Percentiles rank a stretch among this genome's conserved stretches.
Evolutionary conservation across 116 monocot species (phyloP).

Genomic region (Trichopus zeylanicus): DNA sequence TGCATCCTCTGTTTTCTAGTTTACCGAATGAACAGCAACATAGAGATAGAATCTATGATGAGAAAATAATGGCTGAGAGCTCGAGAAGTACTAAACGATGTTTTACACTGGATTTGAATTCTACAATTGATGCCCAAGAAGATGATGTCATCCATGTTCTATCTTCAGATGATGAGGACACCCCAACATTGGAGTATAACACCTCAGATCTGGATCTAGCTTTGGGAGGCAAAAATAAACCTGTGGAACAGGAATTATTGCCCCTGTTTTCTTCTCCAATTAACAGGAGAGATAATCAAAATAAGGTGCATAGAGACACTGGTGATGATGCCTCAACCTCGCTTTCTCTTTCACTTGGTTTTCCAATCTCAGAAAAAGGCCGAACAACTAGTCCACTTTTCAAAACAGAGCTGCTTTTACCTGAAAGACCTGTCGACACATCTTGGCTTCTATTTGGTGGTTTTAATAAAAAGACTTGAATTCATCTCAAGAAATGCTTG

Average conservation of each 20-base stretch:
- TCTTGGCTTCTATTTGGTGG: conserved; percentile 49
- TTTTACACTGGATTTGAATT: conserved; percentile 19
- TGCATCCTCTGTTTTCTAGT: conserved; percentile 14
- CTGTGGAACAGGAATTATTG: conserved; percentile 1
- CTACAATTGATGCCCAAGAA: conserved; percentile 4
- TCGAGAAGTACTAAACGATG: conserved; percentile 9
- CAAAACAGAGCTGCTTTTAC: conserved; percentile 22
- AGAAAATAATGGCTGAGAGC: background rate
- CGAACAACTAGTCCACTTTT: background rate
- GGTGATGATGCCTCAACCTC: conserved; percentile 36
- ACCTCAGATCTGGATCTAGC: conserved; percentile 40
- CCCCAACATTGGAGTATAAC: conserved; percentile 4
- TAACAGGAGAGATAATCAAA: background rate
- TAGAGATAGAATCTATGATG: conserved; percentile 3
- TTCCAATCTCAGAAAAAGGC: conserved; percentile 24
- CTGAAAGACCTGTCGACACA: conserved; percentile 20
- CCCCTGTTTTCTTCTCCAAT: conserved; percentile 13
- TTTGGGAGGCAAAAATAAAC: conserved; percentile 22
- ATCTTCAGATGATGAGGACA: conserved; percentile 32
- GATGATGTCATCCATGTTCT: conserved; percentile 17
- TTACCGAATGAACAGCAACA: conserved; percentile 9
- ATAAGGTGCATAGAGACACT: background rate
- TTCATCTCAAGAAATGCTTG: background rate
- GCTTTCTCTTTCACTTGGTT: conserved; percentile 51
- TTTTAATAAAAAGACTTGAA: conserved; percentile 27